Base-by-base conservation (phyloP, 768 basidiomycete species). In the Suillus fuscotomentosus region DNA sequence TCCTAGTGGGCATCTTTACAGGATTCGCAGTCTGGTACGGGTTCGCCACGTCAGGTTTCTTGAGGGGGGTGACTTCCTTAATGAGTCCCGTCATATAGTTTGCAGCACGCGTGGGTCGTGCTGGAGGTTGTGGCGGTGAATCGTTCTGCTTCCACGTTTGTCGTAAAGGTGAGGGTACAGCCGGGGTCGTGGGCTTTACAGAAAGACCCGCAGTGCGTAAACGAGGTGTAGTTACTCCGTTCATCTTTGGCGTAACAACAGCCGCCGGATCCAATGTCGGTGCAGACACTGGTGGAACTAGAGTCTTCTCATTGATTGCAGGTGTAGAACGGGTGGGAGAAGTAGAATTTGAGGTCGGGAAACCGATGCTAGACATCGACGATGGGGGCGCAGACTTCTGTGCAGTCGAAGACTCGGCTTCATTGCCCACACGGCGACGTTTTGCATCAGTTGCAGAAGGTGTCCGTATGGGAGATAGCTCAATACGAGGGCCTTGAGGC, bases 1-100 rank as follows among this genome's bases (percentile, higher is more conserved):
- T 79, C 69, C 83, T 82, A 14, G 75, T 66, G 3, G 83, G 81
- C 13, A 80, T 81, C 53, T 80, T 79, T 22, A 90, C 83, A 45
- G 90, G 90, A 68, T 85, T 90, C 17, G 87, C 86, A 22, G 84
- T 82, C 72, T 92, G 88, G 70, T 94, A 93, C 0, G 92, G 92
- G 72, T 94, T 94, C 60, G 84, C 85, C 50, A 92, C 81, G 68
- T 90, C 91, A 24, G 84, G 82, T 64, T 80, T 86, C 74, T 83
- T 86, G 15, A 84, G 80, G 0, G 89, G 88, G 0, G 88, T 88
- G 9, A 83, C 86, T 67, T 89, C 88, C 73, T 89, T 88, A 67
- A 91, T 86, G 61, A 92, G 79, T 61, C 86, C 86, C 1, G 86
- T 81, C 84, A 91, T 86, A 60, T 86, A 85, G 70, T 79, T 84